phyloP scores from a whole-genome alignment of 495 filamentous ascomycete species.

The Cryomyces antarcticus region DNA sequence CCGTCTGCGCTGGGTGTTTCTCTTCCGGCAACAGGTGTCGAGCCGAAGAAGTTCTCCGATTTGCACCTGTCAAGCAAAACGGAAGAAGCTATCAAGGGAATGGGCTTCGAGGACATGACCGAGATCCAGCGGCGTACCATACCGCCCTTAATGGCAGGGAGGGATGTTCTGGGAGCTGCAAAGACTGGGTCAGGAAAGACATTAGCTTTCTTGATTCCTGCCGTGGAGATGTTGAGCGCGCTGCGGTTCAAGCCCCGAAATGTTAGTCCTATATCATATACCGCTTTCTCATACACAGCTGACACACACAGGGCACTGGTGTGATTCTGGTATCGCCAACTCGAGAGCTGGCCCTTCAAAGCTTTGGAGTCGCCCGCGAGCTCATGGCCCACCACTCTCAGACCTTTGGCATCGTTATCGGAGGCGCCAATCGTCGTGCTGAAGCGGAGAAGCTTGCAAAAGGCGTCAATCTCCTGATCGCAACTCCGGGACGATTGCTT shows the following conservation, averaged over 20 bases:
- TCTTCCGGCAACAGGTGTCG: constrained; percentile 32
- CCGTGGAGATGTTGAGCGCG: constrained; percentile 81
- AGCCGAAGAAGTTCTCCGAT: constrained; percentile 49
- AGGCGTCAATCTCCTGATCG: constrained; percentile 84
- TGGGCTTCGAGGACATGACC: constrained; percentile 90
- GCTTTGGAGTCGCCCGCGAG: constrained; percentile 86
- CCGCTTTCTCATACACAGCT: not conserved
- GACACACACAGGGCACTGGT: constrained; percentile 46
- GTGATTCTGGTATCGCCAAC: constrained; percentile 75
- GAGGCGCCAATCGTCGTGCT: constrained; percentile 74
- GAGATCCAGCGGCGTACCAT: constrained; percentile 83
- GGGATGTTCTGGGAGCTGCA: constrained; percentile 86
- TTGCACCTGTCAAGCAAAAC: constrained; percentile 74
- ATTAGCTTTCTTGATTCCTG: constrained; percentile 81
- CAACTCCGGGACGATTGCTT: constrained; percentile 78
- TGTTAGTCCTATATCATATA: constrained; percentile 16
- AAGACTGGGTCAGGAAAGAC: constrained; percentile 97
- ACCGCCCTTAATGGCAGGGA: constrained; percentile 69
- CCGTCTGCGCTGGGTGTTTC: constrained; percentile 30
- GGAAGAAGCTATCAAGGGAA: constrained; percentile 67
- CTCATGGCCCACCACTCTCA: constrained; percentile 76
- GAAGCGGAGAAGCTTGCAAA: constrained; percentile 90
- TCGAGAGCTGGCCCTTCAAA: constrained; percentile 83
- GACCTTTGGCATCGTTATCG: constrained; percentile 89
- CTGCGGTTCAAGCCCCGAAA: constrained; percentile 73